Evolutionary conservation across 2,329 filamentous ascomycete genomes (phyloP).

Genomic region (Sarocladiaceae sp.): DNA sequence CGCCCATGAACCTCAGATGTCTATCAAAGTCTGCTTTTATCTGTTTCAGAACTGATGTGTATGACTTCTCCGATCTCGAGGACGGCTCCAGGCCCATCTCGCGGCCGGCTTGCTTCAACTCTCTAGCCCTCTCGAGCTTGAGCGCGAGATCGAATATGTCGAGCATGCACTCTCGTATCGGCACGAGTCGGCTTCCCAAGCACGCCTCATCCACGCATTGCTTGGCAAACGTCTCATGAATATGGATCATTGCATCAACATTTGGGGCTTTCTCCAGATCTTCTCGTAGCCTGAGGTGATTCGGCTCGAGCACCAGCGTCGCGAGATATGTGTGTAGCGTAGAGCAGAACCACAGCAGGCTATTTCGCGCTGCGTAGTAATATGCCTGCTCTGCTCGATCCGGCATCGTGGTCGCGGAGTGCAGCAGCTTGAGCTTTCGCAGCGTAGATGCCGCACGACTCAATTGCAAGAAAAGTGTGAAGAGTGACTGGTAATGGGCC

Average conservation of each 20-base stretch:
- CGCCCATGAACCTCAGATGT: constrained; percentile 64
- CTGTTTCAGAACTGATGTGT: constrained; percentile 47
- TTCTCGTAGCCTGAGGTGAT: constrained; percentile 50
- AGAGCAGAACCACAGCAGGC: constrained; percentile 74
- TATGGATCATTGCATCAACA: constrained; percentile 74
- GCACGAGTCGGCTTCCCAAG: constrained; percentile 61
- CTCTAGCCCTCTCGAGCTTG: constrained; percentile 57
- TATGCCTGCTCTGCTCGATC: constrained; percentile 37
- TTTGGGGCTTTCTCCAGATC: constrained; percentile 60
- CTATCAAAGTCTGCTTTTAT: constrained; percentile 61
- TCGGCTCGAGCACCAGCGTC: constrained; percentile 64
- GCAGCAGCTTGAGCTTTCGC: constrained; percentile 45
- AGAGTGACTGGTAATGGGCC: constrained; percentile 64
- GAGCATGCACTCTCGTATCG: constrained; percentile 70
- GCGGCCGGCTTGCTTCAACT: constrained; percentile 1
- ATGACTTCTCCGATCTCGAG: constrained; percentile 31
- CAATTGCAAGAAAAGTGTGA: constrained; percentile 73
- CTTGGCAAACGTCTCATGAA: constrained; percentile 61
- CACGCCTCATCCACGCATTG: constrained; percentile 65
- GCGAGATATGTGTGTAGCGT: constrained; percentile 72
- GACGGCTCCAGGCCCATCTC: constrained; percentile 33
- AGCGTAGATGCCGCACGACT: constrained; percentile 67
- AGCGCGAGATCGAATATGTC: constrained; percentile 73
- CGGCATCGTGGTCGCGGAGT: constrained; percentile 22
- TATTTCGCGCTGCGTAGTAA: constrained; percentile 61